phyloP scores from a whole-genome alignment of 257 asterid genomes.

The Fraxinus pennsylvanica region DNA sequence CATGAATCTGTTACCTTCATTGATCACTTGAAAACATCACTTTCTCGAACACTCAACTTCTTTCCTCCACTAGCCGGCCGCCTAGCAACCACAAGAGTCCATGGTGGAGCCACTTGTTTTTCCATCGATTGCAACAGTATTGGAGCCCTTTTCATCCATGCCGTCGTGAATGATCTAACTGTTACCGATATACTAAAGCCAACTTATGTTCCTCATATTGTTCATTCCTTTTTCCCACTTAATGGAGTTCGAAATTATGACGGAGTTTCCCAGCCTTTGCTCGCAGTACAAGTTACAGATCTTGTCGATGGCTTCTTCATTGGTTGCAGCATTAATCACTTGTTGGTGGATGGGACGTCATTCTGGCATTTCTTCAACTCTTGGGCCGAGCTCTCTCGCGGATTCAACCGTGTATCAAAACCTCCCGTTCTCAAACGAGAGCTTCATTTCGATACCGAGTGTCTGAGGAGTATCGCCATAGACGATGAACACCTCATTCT shows the following conservation, averaged over 20 bases:
- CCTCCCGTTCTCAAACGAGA: conserved; percentile 25
- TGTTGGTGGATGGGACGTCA: conserved; percentile 38
- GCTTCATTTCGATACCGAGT: background rate
- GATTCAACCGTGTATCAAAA: conserved; percentile 20
- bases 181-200: conserved; percentile 34
- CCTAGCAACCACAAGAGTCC: conserved; percentile 25
- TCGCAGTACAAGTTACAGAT: conserved; percentile 44
- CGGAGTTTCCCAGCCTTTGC: conserved; percentile 37
- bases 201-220: conserved; percentile 15
- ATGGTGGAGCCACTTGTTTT: conserved; percentile 28
- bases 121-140: conserved; percentile 24
- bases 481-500: background rate
- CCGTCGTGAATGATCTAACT: conserved; percentile 3
- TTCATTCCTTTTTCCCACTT: conserved; percentile 35
- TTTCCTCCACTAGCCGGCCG: conserved; percentile 43
- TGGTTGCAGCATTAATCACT: conserved; percentile 39
- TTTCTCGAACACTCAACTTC: conserved; percentile 41
- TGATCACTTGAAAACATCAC: conserved; percentile 37
- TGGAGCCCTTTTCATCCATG: conserved; percentile 40
- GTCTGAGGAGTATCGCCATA: background rate
- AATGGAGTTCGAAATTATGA: conserved; percentile 32
- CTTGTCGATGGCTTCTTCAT: conserved; percentile 42
- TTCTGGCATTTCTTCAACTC: conserved; percentile 45
- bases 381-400: conserved; percentile 47
- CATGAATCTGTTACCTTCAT: conserved; percentile 19